Evolutionary conservation across 257 asterid genomes (phyloP), one percentile per base, ranked within the genome.

Genomic region (Gardenia jasminoides): DNA sequence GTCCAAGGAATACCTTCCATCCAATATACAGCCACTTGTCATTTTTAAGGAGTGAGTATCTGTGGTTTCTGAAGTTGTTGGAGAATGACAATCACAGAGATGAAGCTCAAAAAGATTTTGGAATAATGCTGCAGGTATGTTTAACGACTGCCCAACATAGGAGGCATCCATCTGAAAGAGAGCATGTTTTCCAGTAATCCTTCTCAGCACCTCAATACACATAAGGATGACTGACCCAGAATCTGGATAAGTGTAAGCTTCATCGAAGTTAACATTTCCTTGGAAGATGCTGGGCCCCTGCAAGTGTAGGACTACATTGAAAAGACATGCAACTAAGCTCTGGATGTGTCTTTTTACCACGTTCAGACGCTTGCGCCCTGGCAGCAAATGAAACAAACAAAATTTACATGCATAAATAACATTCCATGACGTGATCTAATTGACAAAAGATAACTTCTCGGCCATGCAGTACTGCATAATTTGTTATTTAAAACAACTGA

Each of bases 61-160:
- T 65, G 50, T 59, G 26, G n/a, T 41, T 16, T 26, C 76, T 65
- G 70, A 67, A 75, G 28, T 61, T 68, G 75, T 81, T 36, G 64
- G 50, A 44, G 54, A 48, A 72, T 56, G 33, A 69, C 72, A 82
- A 22, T 80, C 83, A 78, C 86, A 72, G 33, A 65, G 78, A 80
- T 82, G 88, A 84, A 88, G 93, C 82, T 75, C 91, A 75, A 92
- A 93, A 80, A 88, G 77, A 82, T 80, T 85, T 64, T 86, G 93
- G 86, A 95, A 90, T 79, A 95, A 88, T 76, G 93, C 85, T 64
- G 91, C 97, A 71, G 99, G 99, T 56, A 89, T 79, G 33, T 91
- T 96, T 82, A 93, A 85, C 76, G 89, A 85, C 84, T 89, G 91
- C 61, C 88, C 89, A 76, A 88, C 76, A 81, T 87, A 91, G 90